Percentiles rank a stretch among this genome's conserved stretches.
Conservation (phyloP, 306 rosid species). For the Rosa persica region DNA sequence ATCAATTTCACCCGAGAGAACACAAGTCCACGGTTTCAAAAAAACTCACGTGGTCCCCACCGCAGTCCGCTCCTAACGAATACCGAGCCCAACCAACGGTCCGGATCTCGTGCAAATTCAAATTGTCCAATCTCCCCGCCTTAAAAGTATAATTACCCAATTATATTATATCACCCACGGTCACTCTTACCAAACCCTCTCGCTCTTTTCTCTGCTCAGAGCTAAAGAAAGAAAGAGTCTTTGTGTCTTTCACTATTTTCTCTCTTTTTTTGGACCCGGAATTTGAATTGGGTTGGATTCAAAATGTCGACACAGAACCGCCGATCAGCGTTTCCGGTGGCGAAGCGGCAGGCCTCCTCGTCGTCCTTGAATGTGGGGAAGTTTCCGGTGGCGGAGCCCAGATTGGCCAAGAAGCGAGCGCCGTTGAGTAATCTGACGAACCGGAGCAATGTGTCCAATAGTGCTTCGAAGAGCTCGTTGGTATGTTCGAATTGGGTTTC, state of each 20-base stretch:
- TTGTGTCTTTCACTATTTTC: conserved; percentile 17
- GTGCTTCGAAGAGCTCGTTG: conserved; percentile 43
- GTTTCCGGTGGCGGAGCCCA: conserved; percentile 32
- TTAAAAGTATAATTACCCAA: conserved; percentile 27
- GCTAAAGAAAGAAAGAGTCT: conserved; percentile 9
- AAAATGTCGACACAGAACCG: conserved; percentile 68
- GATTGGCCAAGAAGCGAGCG: conserved; percentile 74
- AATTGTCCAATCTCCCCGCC: conserved; percentile 69
- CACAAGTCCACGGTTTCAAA: background rate
- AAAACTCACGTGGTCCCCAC: conserved; percentile 43
- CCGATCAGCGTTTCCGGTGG: conserved; percentile 73
- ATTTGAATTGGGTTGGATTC: conserved; percentile 28
- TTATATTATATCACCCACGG: conserved; percentile 24
- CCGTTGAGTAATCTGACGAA: conserved; percentile 84
- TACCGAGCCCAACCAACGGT: conserved; percentile 52
- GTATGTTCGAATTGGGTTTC: conserved; percentile 34
- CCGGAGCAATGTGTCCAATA: conserved; percentile 39
- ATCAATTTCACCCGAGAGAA: background rate
- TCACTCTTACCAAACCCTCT: conserved; percentile 19
- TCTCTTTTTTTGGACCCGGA: conserved; percentile 11
- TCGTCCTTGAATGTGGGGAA: conserved; percentile 44
- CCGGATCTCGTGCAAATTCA: conserved; percentile 50
- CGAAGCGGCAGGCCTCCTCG: conserved; percentile 63
- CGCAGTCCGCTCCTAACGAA: conserved; percentile 63
- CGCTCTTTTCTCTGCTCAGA: conserved; percentile 13